Percentiles rank a stretch among this genome's conserved stretches.
Conservation (phyloP, 768 basidiomycete species). For the Agaricus sinodeliciosus region DNA sequence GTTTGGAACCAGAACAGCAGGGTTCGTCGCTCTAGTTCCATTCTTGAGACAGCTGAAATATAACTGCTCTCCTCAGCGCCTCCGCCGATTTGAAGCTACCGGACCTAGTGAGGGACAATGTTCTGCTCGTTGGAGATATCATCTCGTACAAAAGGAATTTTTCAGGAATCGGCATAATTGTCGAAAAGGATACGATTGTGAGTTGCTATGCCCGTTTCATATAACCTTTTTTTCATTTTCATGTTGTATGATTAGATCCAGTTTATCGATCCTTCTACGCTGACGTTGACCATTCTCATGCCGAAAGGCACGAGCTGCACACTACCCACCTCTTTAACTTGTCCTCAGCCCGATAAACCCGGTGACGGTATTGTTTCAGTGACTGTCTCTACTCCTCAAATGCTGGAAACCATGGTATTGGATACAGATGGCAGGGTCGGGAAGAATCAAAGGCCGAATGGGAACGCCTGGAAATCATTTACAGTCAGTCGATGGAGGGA, state of each 20-base stretch:
- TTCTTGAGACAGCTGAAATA: background rate
- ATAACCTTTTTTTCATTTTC: background rate
- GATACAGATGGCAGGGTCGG: constrained; percentile 46
- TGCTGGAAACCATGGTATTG: constrained; percentile 45
- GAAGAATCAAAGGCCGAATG: constrained; percentile 33
- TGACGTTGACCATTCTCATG: constrained; percentile 36
- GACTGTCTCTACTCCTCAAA: constrained; percentile 35
- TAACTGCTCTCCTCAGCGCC: constrained; percentile 19
- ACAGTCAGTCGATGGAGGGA: constrained; percentile 48
- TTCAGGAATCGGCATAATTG: constrained; percentile 22
- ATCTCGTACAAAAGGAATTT: constrained; percentile 49
- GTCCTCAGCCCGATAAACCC: background rate
- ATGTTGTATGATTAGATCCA: constrained; percentile 30
- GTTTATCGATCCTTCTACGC: constrained; percentile 33
- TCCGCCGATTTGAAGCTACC: constrained; percentile 38
- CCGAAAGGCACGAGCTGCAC: constrained; percentile 27
- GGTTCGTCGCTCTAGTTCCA: constrained; percentile 21
- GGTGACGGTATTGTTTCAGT: constrained; percentile 21
- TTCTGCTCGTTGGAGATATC: constrained; percentile 47
- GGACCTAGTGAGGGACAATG: constrained; percentile 35
- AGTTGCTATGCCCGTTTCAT: constrained; percentile 11
- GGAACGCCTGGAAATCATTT: constrained; percentile 53
- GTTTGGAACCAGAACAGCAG: constrained; percentile 19
- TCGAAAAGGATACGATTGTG: constrained; percentile 56
- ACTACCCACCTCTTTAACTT: constrained; percentile 24